These are phyloP conservation scores for Trichophyton simii DNA, from an alignment of 2,329 filamentous ascomycete genomes.

Conservation along the genomic window DNA sequence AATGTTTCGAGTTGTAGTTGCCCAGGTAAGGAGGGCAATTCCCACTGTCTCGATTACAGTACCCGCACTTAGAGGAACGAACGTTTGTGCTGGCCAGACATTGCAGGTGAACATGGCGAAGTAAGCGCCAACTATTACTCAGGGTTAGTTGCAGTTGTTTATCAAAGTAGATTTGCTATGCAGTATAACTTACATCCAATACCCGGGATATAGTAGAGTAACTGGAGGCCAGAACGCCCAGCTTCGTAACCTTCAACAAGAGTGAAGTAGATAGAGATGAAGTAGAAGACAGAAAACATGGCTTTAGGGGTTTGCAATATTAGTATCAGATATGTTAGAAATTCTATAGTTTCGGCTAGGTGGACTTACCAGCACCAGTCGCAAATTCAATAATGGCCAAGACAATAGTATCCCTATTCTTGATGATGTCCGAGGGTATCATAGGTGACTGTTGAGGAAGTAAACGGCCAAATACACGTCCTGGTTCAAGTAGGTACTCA, in stretches of 20 bases:
- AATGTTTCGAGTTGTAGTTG: conserved; percentile 39
- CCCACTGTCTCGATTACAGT: conserved; percentile 46
- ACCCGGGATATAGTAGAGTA: conserved; percentile 54
- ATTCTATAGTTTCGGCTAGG: conserved; percentile 32
- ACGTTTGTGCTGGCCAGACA: conserved; percentile 49
- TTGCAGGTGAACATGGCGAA: conserved; percentile 49
- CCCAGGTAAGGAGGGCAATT: conserved; percentile 46
- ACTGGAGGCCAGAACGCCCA: conserved; percentile 42
- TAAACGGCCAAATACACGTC: conserved; percentile 33
- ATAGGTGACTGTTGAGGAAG: conserved; percentile 48
- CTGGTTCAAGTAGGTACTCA: conserved; percentile 44
- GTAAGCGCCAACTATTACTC: conserved; percentile 40
- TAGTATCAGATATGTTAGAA: conserved; percentile 38
- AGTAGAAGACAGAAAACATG: conserved; percentile 50
- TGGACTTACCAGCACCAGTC: conserved; percentile 39
- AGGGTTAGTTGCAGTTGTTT: neutral
- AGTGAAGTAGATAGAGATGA: conserved; percentile 56
- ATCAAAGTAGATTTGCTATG: neutral
- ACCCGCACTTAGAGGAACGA: conserved; percentile 46
- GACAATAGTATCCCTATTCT: conserved; percentile 46
- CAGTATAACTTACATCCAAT: conserved; percentile 37
- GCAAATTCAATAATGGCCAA: conserved; percentile 51
- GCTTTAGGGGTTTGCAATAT: conserved; percentile 42
- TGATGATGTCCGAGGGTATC: conserved; percentile 50
- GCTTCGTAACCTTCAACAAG: conserved; percentile 44